Conservation (phyloP, 345 rosid species). For the Eucalyptus cloeziana region DNA sequence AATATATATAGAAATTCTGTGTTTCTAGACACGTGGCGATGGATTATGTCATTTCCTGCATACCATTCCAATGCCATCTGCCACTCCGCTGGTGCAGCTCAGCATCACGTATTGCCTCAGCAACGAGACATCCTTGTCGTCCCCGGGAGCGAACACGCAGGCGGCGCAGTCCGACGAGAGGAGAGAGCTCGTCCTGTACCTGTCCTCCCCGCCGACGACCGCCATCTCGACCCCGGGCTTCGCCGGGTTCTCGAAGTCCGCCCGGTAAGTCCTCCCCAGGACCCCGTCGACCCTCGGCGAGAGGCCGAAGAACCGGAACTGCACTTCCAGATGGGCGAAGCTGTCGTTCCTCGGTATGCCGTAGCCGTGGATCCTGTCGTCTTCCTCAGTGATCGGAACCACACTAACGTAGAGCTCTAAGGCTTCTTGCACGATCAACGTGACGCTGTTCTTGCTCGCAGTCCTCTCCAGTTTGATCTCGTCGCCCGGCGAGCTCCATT, state of each 20-base stretch:
- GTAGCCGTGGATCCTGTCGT: not conserved
- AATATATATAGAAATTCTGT: not conserved
- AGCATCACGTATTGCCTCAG: not conserved
- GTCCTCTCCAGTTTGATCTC: not conserved
- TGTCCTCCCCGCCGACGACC: not conserved
- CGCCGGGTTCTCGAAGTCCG: not conserved
- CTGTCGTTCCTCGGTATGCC: not conserved
- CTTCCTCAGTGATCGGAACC: not conserved
- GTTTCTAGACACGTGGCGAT: not conserved
- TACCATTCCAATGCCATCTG: not conserved
- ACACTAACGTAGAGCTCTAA: not conserved
- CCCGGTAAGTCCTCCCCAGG: not conserved
- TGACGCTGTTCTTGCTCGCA: not conserved
- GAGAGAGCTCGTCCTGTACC: not conserved
- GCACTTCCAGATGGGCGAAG: slow-evolving; percentile 5
- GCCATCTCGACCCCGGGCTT: slow-evolving; percentile 2
- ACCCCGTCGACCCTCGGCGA: not conserved
- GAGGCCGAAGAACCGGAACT: not conserved
- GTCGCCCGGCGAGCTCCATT: not conserved
- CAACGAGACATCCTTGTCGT: not conserved
- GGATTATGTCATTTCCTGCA: not conserved
- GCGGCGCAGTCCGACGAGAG: not conserved
- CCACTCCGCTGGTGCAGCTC: not conserved
- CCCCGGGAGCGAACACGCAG: not conserved
- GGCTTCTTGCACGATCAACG: not conserved